These are phyloP conservation scores for Alectoria sarmentosa DNA, from an alignment of 495 filamentous ascomycete genomes.

Conservation along the genomic window DNA sequence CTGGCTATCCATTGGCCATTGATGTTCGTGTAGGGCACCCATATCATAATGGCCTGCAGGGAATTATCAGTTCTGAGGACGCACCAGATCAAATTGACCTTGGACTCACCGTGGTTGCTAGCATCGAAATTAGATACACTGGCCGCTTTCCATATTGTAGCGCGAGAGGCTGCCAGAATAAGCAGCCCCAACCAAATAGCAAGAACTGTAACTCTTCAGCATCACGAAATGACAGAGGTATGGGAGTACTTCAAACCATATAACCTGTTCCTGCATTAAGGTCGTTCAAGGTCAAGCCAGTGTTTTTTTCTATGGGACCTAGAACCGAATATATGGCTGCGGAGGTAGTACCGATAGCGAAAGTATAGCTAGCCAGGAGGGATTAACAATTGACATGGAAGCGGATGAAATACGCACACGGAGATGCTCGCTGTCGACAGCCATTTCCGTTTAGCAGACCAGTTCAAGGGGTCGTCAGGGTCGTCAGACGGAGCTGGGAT, in stretches of 20 bases:
- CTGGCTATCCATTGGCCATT: constrained; percentile 60
- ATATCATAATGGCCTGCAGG: constrained; percentile 35
- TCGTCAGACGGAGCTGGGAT: constrained; percentile 51
- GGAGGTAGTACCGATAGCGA: constrained; percentile 52
- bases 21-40: constrained; percentile 39
- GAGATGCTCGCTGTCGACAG: constrained; percentile 45
- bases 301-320: constrained; percentile 48
- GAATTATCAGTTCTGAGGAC: neutral
- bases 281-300: constrained; percentile 45
- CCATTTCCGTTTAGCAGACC: constrained; percentile 49
- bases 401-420: constrained; percentile 33
- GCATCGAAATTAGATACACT: constrained; percentile 51
- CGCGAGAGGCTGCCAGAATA: constrained; percentile 65
- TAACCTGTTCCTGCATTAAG: constrained; percentile 58
- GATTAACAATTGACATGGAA: neutral
- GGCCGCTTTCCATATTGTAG: constrained; percentile 61
- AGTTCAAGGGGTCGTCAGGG: constrained; percentile 57
- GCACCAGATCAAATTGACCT: neutral
- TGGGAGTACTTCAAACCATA: constrained; percentile 31
- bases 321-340: constrained; percentile 58
- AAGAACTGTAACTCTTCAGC: constrained; percentile 37
- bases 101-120: constrained; percentile 42
- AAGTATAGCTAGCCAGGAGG: constrained; percentile 41
- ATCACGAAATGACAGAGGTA: neutral
- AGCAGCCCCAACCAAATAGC: constrained; percentile 53